Base-by-base conservation (phyloP, 139 green algal genomes). In the Pseudopediastrum boryanum region DNA sequence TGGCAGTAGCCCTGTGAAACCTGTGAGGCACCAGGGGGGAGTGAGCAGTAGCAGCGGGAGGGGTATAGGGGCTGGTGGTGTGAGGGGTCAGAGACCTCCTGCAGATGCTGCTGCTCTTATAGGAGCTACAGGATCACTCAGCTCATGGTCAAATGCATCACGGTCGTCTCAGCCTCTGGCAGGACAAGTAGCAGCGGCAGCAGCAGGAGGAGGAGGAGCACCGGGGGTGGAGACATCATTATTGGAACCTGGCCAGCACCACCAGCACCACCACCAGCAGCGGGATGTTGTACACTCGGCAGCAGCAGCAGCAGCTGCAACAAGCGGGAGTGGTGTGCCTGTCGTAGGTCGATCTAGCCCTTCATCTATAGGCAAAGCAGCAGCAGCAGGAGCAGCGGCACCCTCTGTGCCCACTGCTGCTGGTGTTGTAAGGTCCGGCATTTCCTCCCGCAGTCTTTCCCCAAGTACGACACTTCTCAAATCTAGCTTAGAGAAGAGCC, bases 151-250 rank as follows among this genome's bases (percentile, higher is more conserved):
- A n/a, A n/a, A n/a, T n/a, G n/a, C n/a, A n/a, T n/a, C n/a, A n/a
- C n/a, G n/a, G n/a, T n/a, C n/a, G n/a, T n/a, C n/a, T n/a, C n/a
- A n/a, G n/a, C n/a, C n/a, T n/a, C n/a, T n/a, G n/a, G n/a, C n/a
- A n/a, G n/a, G n/a, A n/a, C 35, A 44, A 42, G 16, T 1, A 41
- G 35, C 64, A 71, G 21, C 64, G 51, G 64, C 64, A 71, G 64
- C 64, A 50, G 12, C 16, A 21, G 62, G 29, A 76, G 48, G n/a
- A n/a, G n/a, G n/a, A n/a, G n/a, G n/a, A n/a, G n/a, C n/a, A n/a
- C n/a, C n/a, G n/a, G n/a, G n/a, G n/a, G n/a, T n/a, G n/a, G n/a
- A n/a, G n/a, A n/a, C n/a, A n/a, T n/a, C n/a, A n/a, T n/a, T n/a
- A n/a, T n/a, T n/a, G n/a, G n/a, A n/a, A n/a, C n/a, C n/a, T n/a